Percentiles rank a stretch among this genome's conserved stretches.
These are phyloP conservation scores for Aureobasidium sp. DNA, from an alignment of 2,329 filamentous ascomycete genomes.

Conservation along the genomic window DNA sequence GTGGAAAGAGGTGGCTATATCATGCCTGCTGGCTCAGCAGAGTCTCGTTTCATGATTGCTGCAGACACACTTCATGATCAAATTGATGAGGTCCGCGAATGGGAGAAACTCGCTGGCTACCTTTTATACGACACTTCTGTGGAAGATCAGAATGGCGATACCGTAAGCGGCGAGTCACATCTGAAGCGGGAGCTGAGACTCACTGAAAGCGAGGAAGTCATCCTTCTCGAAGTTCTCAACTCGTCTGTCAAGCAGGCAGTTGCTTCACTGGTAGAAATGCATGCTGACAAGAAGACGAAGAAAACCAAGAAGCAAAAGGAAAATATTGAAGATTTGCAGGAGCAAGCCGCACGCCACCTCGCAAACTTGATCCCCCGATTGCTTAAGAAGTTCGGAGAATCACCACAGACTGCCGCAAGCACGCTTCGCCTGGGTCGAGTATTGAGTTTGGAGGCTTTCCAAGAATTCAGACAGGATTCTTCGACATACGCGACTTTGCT, in stretches of 20 bases:
- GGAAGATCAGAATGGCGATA: slow-evolving; percentile 44
- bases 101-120: slow-evolving; percentile 85
- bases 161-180: slow-evolving; percentile 53
- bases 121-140: slow-evolving; percentile 82
- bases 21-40: slow-evolving; percentile 57
- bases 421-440: slow-evolving; percentile 81
- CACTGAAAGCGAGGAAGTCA: slow-evolving; percentile 67
- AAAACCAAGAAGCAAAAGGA: slow-evolving; percentile 54
- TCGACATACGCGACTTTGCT: slow-evolving; percentile 72
- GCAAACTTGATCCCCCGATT: slow-evolving; percentile 75
- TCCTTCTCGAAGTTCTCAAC: slow-evolving; percentile 80
- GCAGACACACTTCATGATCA: slow-evolving; percentile 80
- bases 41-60: slow-evolving; percentile 79
- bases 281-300: slow-evolving; percentile 48
- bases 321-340: slow-evolving; percentile 62
- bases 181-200: slow-evolving; percentile 70
- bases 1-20: slow-evolving; percentile 40
- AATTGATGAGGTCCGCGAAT: slow-evolving; percentile 72
- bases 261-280: slow-evolving; percentile 56
- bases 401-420: slow-evolving; percentile 74
- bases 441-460: slow-evolving; percentile 79
- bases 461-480: slow-evolving; percentile 79
- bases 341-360: slow-evolving; percentile 70
- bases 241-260: slow-evolving; percentile 72
- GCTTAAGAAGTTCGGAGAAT: slow-evolving; percentile 88